Conservation (phyloP, 768 basidiomycete species). For the Xanthoconium purpureum region DNA sequence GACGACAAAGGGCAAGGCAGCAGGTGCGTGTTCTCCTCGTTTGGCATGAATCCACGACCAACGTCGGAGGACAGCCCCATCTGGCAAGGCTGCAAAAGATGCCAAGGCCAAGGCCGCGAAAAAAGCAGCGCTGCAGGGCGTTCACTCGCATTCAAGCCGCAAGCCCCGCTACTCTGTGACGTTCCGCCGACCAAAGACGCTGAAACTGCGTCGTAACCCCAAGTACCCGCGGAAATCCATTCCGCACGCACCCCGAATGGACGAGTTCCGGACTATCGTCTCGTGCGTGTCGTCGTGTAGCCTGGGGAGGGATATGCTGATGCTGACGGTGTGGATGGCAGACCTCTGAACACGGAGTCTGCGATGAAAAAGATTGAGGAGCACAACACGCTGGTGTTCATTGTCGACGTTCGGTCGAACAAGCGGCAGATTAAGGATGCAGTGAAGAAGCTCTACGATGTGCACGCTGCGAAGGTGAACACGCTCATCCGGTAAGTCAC, state of each 20-base stretch:
- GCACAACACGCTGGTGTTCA: constrained; percentile 98
- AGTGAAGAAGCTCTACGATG: constrained; percentile 98
- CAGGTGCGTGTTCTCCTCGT: constrained; percentile 40
- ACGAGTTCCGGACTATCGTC: constrained; percentile 92
- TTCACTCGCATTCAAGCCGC: constrained; percentile 68
- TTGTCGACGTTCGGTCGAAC: constrained; percentile 92
- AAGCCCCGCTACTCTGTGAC: constrained; percentile 84
- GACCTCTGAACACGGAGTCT: constrained; percentile 90
- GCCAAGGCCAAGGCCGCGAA: constrained; percentile 91
- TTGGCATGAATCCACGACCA: not conserved
- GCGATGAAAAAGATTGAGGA: constrained; percentile 99
- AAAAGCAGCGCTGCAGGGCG: constrained; percentile 93
- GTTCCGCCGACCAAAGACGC: constrained; percentile 96
- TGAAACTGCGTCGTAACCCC: constrained; percentile 77
- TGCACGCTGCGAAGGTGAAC: constrained; percentile 94
- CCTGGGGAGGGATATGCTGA: not conserved
- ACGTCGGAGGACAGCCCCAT: constrained; percentile 1
- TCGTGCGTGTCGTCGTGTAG: constrained; percentile 67
- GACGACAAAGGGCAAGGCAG: constrained; percentile 59
- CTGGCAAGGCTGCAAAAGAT: constrained; percentile 37
- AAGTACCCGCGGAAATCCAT: constrained; percentile 96
- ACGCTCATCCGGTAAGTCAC: constrained; percentile 86
- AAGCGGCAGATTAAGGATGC: constrained; percentile 99
- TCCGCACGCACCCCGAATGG: constrained; percentile 91
- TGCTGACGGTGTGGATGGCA: constrained; percentile 24